Base-by-base conservation (phyloP, 2,329 filamentous ascomycete species). In the Colletotrichum salicis region DNA sequence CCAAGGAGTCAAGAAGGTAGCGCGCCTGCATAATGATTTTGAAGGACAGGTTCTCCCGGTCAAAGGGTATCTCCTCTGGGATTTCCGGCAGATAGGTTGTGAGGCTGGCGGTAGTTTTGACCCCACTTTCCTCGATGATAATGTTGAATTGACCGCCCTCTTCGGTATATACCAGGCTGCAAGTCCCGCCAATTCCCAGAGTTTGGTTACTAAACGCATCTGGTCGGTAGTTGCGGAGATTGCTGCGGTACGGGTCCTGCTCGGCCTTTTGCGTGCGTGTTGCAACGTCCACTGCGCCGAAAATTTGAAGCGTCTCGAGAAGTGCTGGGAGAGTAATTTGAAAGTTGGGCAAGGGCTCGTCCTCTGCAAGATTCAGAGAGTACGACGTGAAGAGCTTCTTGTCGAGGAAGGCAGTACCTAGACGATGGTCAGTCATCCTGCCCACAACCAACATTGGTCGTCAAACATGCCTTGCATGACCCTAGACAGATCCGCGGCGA, bases 271-370 rank as follows among this genome's bases (percentile, higher is more conserved):
- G 85, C 60, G 88, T 84, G 74, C 88, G 88, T 52, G 84, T 86
- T 6, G 89, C 85, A 15, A 90, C 86, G 75, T 94, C 93, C 57
- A 95, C 89, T n/a, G 95, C 91, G 61, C 94, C 94, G 78, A 99
- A 97, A 61, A 99, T 98, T 78, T 98, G 96, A 8, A 99, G 87
- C 0, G 96, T 97, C 83, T 98, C 96, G 64, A 99, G 89, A 3
- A 99, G 88, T 22, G 96, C 94, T 5, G 92, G 88, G 10, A 99
- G 89, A 2, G 95, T 96, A 74, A 98, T 92, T 79, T 97, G 92
- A 79, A 99, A 99, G 63, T 88, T 89, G 8, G 94, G 91, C 35
- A 89, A 86, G 4, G 79, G 70, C 0, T 81, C 79, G 12, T 79
- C 79, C 6, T 74, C 76, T 31, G 80, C 84, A 70, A 83, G 85